Percentiles rank a stretch among this genome's conserved stretches.
Conservation (phyloP, 2,329 filamentous ascomycete genomes). For the Colletotrichum orbiculare region DNA sequence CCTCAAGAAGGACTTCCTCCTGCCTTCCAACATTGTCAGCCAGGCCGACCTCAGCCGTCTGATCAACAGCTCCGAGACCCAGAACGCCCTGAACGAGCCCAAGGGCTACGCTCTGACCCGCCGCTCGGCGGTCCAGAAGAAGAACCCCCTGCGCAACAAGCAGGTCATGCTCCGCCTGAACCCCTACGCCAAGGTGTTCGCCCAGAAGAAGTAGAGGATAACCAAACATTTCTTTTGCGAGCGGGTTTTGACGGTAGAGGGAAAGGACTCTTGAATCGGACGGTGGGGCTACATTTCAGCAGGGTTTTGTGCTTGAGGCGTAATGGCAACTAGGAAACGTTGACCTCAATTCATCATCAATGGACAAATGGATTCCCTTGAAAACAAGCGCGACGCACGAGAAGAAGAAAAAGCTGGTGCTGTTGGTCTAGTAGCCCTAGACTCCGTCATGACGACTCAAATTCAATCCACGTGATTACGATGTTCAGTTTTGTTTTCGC, state of each 20-base stretch:
- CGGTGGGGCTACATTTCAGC: constrained; percentile 37
- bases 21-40: constrained; percentile 90
- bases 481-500: constrained; percentile 9
- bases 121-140: constrained; percentile 95
- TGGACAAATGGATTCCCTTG: constrained; percentile 40
- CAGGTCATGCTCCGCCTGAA: constrained; percentile 98
- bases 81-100: constrained; percentile 92
- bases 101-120: constrained; percentile 92
- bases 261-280: constrained; percentile 33
- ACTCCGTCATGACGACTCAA: constrained; percentile 26
- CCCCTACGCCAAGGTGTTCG: constrained; percentile 93
- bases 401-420: constrained; percentile 1
- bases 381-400: not conserved
- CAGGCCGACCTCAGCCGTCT: constrained; percentile 96
- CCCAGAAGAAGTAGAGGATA: constrained; percentile 65
- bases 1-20: constrained; percentile 99
- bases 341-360: constrained; percentile 39
- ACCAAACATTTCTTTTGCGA: not conserved
- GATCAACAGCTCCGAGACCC: constrained; percentile 99
- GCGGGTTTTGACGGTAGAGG: constrained; percentile 28
- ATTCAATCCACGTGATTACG: constrained; percentile 31
- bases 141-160: constrained; percentile 99
- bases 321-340: constrained; percentile 40
- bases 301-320: constrained; percentile 39
- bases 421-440: constrained; percentile 18